Evolutionary conservation across 805 yeast species (phyloP), one percentile per base, ranked within the genome.

Genomic region (Wickerhamiella allomyrinae): DNA sequence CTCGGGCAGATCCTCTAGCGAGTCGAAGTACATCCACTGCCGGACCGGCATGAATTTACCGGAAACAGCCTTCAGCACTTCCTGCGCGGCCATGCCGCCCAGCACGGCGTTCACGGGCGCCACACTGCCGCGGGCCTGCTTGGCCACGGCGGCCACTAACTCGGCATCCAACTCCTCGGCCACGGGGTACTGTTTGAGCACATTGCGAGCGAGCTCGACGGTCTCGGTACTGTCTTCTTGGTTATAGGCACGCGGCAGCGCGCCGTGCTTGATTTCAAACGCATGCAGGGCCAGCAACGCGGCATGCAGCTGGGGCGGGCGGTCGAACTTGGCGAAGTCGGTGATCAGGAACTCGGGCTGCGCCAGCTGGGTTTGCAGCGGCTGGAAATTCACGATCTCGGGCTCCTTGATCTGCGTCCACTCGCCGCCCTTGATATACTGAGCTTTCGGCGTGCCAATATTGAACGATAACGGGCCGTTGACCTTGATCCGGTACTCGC

Each of bases 11-110:
- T 94, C 80, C 63, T 91, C 98, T 51, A 91, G 67, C 1, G 97
- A 86, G 56, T 91, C 98, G 60, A 83, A 91, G 62, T 89, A 89
- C 60, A 91, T 64, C 70, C 78, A 83, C 66, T 91, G 98, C 60
- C 81, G 79, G 41, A 89, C 67, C 7, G 98, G 98, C n/a, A 78
- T 75, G 56, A 87, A 91, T 64, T 91, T 91, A 40, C 96, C 94
- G 9, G 96, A 83, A 53, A 87, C 81, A 35, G 94, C 94, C 65
- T 91, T 91, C 57, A 91, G 71, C 17, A 84, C 95, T 64, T 91
- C 98, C 63, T 91, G 98, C 3, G 98, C 98, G 37, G 84, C 79
- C 42, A 89, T 67, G 25, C 97, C 97, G 60, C 98, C 98, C 55
- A 77, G 74, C 47, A 87, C 79, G 2, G 96, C 96, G 50, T 76